Conservation (phyloP, 2,329 filamentous ascomycete species). For the Fusarium haematococcum region DNA sequence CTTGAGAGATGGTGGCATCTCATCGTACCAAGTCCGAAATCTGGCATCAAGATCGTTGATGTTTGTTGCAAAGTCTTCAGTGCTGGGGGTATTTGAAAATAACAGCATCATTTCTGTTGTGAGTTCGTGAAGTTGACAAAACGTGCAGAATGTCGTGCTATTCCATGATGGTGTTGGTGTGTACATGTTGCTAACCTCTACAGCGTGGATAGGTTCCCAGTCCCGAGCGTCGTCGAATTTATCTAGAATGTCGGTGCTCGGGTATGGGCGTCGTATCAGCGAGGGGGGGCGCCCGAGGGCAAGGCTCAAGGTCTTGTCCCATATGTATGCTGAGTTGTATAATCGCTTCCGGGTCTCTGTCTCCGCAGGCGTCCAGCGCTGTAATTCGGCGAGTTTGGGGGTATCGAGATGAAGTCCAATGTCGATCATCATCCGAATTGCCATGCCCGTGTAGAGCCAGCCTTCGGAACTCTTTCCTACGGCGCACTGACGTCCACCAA, state of each 20-base stretch:
- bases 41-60: neutral
- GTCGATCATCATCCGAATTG: constrained; percentile 37
- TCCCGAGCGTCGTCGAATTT: neutral
- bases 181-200: neutral
- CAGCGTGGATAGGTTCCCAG: neutral
- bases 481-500: constrained; percentile 36
- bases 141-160: neutral
- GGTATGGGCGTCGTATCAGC: constrained; percentile 7
- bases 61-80: neutral
- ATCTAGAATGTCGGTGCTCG: neutral
- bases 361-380: constrained; percentile 36
- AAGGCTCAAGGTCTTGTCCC: constrained; percentile 40
- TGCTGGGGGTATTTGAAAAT: neutral
- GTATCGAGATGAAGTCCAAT: constrained; percentile 37
- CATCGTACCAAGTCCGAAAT: neutral
- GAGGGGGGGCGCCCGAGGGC: constrained; percentile 26
- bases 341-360: constrained; percentile 33
- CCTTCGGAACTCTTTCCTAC: constrained; percentile 34
- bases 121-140: neutral
- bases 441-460: constrained; percentile 40
- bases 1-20: neutral
- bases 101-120: neutral
- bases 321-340: constrained; percentile 38
- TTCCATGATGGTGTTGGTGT: neutral
- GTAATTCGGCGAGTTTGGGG: constrained; percentile 14